These are phyloP conservation scores for Geotrichum fermentans DNA, from an alignment of 1,139 yeast genomes.

Conservation along the genomic window DNA sequence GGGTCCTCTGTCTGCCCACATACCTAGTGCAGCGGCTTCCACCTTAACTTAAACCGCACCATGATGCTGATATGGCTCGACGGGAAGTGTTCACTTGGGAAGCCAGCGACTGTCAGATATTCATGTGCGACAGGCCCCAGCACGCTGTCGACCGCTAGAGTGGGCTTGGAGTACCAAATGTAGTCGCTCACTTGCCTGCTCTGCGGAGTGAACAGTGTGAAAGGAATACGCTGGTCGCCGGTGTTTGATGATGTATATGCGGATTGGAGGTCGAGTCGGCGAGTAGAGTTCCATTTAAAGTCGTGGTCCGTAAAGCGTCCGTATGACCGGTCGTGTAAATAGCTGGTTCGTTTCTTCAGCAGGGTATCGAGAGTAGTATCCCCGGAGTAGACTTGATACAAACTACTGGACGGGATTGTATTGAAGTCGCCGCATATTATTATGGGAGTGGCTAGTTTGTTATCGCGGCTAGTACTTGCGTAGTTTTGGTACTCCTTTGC, in stretches of 20 bases:
- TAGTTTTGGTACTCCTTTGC: background rate
- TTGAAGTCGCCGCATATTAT: slow-evolving; percentile 12
- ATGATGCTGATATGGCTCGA: slow-evolving; percentile 65
- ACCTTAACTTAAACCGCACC: slow-evolving; percentile 5
- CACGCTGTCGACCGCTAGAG: slow-evolving; percentile 75
- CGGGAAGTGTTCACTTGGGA: slow-evolving; percentile 90
- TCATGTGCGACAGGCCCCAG: slow-evolving; percentile 78
- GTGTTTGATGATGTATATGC: slow-evolving; percentile 1
- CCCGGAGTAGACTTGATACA: slow-evolving; percentile 4
- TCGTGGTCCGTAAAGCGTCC: slow-evolving; percentile 3
- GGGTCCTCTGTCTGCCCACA: too few relatives aligned
- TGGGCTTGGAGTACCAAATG: slow-evolving; percentile 84
- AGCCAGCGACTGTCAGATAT: slow-evolving; percentile 77
- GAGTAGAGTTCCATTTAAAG: background rate
- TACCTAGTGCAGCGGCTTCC: too few relatives aligned
- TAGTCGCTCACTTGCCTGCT: slow-evolving; percentile 92
- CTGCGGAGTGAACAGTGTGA: slow-evolving; percentile 88
- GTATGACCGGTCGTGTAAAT: background rate
- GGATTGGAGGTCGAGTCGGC: background rate
- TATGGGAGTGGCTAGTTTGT: background rate
- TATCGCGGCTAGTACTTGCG: slow-evolving; percentile 2
- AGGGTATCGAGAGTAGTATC: background rate
- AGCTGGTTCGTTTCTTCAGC: background rate
- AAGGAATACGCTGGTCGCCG: slow-evolving; percentile 43
- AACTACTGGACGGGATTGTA: slow-evolving; percentile 3